Conservation (phyloP, 2,329 filamentous ascomycete genomes). For the Lasiodiplodia citricola region DNA sequence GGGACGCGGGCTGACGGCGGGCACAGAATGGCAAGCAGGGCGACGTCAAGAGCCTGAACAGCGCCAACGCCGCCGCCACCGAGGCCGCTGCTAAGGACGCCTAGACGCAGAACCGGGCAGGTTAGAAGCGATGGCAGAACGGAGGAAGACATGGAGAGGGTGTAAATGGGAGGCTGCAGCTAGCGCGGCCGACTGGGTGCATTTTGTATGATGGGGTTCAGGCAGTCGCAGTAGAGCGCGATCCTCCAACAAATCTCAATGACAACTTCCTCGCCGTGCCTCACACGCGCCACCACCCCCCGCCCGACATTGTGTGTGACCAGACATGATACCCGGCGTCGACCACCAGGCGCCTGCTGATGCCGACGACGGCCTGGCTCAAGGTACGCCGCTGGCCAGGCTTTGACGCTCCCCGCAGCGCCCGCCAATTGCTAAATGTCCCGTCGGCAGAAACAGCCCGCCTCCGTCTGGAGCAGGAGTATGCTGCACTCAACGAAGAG, state of each 20-base stretch:
- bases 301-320: conserved; percentile 12
- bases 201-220: conserved; percentile 27
- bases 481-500: conserved; percentile 10
- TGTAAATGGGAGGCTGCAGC: conserved; percentile 21
- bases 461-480: conserved; percentile 23
- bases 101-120: conserved; percentile 32
- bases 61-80: conserved; percentile 54
- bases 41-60: conserved; percentile 74
- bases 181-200: conserved; percentile 26
- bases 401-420: conserved; percentile 24
- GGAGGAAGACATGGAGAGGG: conserved; percentile 5
- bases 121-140: conserved; percentile 10
- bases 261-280: conserved; percentile 24
- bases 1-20: conserved; percentile 32
- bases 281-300: conserved; percentile 21
- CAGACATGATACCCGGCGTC: conserved; percentile 21
- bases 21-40: conserved; percentile 93
- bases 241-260: conserved; percentile 26
- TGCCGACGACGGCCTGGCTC: conserved; percentile 15
- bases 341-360: conserved; percentile 20
- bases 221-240: conserved; percentile 24
- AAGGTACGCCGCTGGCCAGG: conserved; percentile 20
- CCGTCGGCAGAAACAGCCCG: conserved; percentile 24
- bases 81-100: conserved; percentile 54
- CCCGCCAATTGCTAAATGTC: conserved; percentile 19